These are phyloP conservation scores for Sugiyamaella xylanicola DNA, from an alignment of 1,139 yeast genomes.

Conservation along the genomic window DNA sequence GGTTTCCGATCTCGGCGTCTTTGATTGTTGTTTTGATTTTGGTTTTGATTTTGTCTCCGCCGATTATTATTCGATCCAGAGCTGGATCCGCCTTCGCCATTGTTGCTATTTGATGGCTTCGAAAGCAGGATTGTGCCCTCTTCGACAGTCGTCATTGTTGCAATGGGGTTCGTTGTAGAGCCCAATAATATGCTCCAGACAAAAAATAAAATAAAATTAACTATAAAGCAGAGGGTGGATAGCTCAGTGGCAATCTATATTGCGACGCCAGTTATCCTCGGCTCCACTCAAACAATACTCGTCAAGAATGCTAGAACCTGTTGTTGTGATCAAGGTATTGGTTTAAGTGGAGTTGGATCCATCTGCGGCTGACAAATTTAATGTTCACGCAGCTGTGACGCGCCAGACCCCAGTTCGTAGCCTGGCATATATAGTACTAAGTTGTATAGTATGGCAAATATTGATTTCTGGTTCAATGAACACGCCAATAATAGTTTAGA, in stretches of 20 bases:
- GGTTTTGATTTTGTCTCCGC: constrained; percentile 12
- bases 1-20: constrained; percentile 10
- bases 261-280: too few relatives aligned
- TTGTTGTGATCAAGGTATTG: not conserved
- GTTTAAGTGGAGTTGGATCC: too few relatives aligned
- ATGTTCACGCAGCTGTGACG: too few relatives aligned
- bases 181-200: too few relatives aligned
- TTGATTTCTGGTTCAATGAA: too few relatives aligned
- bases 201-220: too few relatives aligned
- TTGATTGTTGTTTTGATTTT: constrained; percentile 1
- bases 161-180: not conserved
- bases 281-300: not conserved
- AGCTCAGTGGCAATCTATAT: too few relatives aligned
- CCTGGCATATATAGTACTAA: too few relatives aligned
- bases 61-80: constrained; percentile 1
- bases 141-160: constrained; percentile 22
- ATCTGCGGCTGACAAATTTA: constrained; percentile 6
- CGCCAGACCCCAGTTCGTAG: too few relatives aligned
- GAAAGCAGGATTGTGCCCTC: constrained; percentile 22
- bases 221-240: too few relatives aligned
- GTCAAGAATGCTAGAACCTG: not conserved
- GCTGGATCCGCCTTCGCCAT: not conserved
- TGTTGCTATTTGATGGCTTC: constrained; percentile 1
- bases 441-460: too few relatives aligned
- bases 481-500: too few relatives aligned